A percentile compares a stretch with the other conserved stretches of the same genome.
These are phyloP conservation scores for Leishmania guyanensis DNA, from an alignment of 208 protist species.

Conservation along the genomic window DNA sequence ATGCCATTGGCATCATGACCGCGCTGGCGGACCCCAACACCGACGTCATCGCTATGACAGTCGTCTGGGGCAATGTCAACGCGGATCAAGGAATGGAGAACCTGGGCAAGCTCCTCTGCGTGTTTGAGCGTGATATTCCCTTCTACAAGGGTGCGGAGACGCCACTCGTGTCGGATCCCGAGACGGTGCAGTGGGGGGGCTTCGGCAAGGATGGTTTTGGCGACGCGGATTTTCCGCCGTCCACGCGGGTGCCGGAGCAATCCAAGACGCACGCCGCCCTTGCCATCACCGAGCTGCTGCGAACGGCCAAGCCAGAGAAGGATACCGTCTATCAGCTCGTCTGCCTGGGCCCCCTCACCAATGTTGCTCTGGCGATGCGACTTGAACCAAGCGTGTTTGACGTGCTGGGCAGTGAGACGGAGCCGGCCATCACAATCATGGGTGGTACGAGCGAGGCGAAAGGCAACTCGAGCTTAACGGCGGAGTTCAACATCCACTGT, in stretches of 20 bases:
- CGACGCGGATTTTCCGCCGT: conserved; percentile 63
- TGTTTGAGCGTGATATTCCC: conserved; percentile 72
- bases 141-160: conserved; percentile 66
- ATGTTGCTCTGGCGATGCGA: conserved; percentile 76
- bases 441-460: conserved; percentile 73
- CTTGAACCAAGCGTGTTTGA: conserved; percentile 53
- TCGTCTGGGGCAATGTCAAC: conserved; percentile 84
- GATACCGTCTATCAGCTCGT: conserved; percentile 70
- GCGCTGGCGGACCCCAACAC: conserved; percentile 75
- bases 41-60: conserved; percentile 70
- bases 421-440: conserved; percentile 78
- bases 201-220: conserved; percentile 83
- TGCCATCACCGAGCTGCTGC: conserved; percentile 66
- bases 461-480: conserved; percentile 79
- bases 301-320: conserved; percentile 30
- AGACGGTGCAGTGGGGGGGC: conserved; percentile 79
- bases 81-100: conserved; percentile 81
- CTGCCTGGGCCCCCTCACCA: conserved; percentile 75
- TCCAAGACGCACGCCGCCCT: conserved; percentile 55
- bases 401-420: conserved; percentile 66
- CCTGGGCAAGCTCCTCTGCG: conserved; percentile 76
- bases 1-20: conserved; percentile 85
- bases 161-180: conserved; percentile 63
- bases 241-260: conserved; percentile 37
- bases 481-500: conserved; percentile 89